Base-by-base conservation (phyloP, 1,284 basidiomycete genomes). In the Apiotrichum gracile region DNA sequence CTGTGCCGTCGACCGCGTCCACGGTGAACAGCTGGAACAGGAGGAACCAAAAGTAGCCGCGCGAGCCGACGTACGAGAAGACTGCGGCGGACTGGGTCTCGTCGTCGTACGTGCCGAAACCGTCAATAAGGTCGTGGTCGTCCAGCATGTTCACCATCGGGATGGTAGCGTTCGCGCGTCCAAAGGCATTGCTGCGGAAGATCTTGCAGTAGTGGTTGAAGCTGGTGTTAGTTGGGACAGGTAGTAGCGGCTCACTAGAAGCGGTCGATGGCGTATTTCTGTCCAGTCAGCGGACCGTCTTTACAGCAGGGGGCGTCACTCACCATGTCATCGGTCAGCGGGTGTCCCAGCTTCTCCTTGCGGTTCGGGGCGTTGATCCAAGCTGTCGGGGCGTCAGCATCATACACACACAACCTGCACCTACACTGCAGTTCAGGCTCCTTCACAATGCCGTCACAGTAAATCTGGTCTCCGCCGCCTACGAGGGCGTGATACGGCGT, bases 11-110 rank as follows among this genome's bases (percentile, higher is more conserved):
- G 17, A 87, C 57, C 5, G 82, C 82, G 57, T 85, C 76, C 58
- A 86, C 85, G 61, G 88, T 83, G 73, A 94, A 94, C 60, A 89
- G 87, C 66, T 96, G 92, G 78, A 97, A 96, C 0, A 96, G 77
- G 19, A 94, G 78, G 76, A 84, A 97, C 78, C 87, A 71, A 72
- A 93, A 93, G 74, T 91, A 93, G 19, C 86, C 88, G 62, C 88
- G 78, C 3, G 83, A 76, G 19, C 91, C 91, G 52, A 71, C 72
- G 49, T 64, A 65, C 61, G 78, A 80, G 74, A 96, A 92, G 16
- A 96, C 81, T 2, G 88, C 82, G 1, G 88, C 83, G 33, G 63
- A 66, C 75, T 91, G 88, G 33, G 93, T 77, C 48, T 88, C 85
- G 52, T 94, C 88, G 13, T 78, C 77, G 60, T 80, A 80, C 80